phyloP scores from a whole-genome alignment of 495 filamentous ascomycete genomes.

The Penicillium cosmopolitanum region DNA sequence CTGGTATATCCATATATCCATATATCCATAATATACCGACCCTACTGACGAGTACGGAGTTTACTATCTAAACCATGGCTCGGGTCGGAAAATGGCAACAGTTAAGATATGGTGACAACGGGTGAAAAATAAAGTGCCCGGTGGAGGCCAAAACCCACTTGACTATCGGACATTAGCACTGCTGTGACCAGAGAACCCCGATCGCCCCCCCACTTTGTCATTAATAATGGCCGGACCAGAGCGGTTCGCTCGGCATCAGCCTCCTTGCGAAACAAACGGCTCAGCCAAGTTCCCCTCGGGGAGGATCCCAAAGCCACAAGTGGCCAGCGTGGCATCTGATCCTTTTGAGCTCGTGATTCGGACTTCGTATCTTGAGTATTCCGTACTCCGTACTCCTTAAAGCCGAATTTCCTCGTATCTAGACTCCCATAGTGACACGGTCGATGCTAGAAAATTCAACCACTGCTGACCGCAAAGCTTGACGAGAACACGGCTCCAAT shows the following conservation, averaged over 20 bases:
- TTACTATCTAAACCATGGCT: neutral
- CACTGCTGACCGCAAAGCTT: slow-evolving; percentile 7
- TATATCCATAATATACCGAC: too few relatives aligned
- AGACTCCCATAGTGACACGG: neutral
- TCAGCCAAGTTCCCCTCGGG: neutral
- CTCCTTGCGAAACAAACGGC: slow-evolving; percentile 12
- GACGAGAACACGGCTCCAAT: neutral
- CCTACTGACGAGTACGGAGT: too few relatives aligned
- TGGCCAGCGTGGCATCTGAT: slow-evolving; percentile 27
- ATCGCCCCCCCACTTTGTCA: slow-evolving; percentile 7
- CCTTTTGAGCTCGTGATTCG: slow-evolving; percentile 27
- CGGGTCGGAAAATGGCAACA: neutral
- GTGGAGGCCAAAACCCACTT: slow-evolving; percentile 15
- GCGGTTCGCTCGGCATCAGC: slow-evolving; percentile 24
- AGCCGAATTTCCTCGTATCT: slow-evolving; percentile 23
- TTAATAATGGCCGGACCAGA: slow-evolving; percentile 2
- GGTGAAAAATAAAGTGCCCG: slow-evolving; percentile 1
- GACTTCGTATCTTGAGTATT: neutral
- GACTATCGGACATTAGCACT: slow-evolving; percentile 21
- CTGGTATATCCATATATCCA: too few relatives aligned
- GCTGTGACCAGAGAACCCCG: slow-evolving; percentile 18
- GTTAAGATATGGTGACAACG: slow-evolving; percentile 1
- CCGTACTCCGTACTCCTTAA: neutral
- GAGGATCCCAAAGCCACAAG: slow-evolving; percentile 1
- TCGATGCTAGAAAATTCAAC: neutral